These are phyloP conservation scores for Cryphonectria naterciae DNA, from an alignment of 2,329 filamentous ascomycete genomes.

Conservation along the genomic window DNA sequence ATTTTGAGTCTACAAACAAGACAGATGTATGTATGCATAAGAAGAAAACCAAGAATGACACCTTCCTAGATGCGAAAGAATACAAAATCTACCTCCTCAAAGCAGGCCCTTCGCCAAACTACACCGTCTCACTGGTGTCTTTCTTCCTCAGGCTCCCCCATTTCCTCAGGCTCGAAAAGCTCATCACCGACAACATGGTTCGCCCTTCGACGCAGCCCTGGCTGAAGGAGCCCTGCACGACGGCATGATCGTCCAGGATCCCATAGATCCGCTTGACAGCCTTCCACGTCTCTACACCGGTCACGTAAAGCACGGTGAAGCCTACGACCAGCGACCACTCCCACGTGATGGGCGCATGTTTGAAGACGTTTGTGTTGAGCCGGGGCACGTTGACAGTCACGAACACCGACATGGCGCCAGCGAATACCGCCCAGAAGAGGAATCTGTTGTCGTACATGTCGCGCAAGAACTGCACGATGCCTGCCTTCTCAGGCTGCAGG, in stretches of 20 bases:
- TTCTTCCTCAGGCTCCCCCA: conserved; percentile 42
- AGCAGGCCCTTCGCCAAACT: background rate
- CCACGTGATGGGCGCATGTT: conserved; percentile 73
- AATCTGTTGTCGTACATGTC: conserved; percentile 73
- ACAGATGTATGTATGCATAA: background rate
- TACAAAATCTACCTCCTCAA: background rate
- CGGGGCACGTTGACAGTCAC: conserved; percentile 73
- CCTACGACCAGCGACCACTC: conserved; percentile 74
- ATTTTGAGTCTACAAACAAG: background rate
- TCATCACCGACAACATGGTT: conserved; percentile 53
- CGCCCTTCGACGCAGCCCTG: conserved; percentile 53
- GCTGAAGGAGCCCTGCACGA: conserved; percentile 54
- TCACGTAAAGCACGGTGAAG: conserved; percentile 66
- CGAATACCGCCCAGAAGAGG: conserved; percentile 67
- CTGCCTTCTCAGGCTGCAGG: conserved; percentile 59
- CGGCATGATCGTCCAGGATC: conserved; percentile 56
- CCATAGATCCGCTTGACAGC: conserved; percentile 62
- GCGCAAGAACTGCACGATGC: conserved; percentile 57
- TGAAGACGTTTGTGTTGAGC: conserved; percentile 72
- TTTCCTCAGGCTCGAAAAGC: conserved; percentile 54
- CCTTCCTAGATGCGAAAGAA: background rate
- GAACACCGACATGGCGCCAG: conserved; percentile 66
- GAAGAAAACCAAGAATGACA: background rate
- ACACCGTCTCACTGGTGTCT: conserved; percentile 33
- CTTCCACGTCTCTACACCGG: conserved; percentile 75